Conservation (phyloP, 805 yeast species). For the Candida golubevii region DNA sequence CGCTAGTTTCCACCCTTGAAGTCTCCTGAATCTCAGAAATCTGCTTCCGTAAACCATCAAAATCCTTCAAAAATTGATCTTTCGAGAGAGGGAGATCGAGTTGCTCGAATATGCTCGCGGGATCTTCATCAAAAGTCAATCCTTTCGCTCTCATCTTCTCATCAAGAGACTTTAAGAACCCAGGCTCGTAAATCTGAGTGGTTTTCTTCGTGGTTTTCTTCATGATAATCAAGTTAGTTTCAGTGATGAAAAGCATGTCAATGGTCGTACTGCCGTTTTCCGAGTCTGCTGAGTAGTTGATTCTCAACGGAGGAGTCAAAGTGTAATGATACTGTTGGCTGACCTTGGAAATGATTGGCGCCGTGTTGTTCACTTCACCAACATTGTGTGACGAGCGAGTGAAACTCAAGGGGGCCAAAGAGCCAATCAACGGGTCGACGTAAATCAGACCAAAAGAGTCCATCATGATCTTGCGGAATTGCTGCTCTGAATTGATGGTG, state of each 20-base stretch:
- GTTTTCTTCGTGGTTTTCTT: conserved; percentile 13
- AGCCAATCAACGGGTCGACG: conserved; percentile 38
- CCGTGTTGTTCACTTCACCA: conserved; percentile 16
- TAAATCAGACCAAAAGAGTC: conserved; percentile 33
- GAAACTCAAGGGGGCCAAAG: conserved; percentile 26
- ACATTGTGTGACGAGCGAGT: conserved; percentile 30
- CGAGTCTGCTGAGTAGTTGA: conserved; percentile 9
- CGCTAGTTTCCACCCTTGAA: neutral
- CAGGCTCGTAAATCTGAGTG: conserved; percentile 10
- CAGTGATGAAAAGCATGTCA: conserved; percentile 16
- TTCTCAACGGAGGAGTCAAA: conserved; percentile 16
- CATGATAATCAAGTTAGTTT: conserved; percentile 18
- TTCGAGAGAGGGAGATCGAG: conserved; percentile 10
- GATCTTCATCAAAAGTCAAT: conserved; percentile 15
- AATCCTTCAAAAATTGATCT: conserved; percentile 16
- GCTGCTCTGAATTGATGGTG: conserved; percentile 27
- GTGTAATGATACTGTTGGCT: conserved; percentile 19
- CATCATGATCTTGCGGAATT: conserved; percentile 32
- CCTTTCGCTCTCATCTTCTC: conserved; percentile 16
- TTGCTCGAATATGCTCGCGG: conserved; percentile 9
- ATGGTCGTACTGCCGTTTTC: conserved; percentile 12
- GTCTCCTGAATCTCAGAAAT: conserved; percentile 8
- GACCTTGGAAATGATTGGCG: conserved; percentile 16
- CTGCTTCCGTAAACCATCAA: conserved; percentile 12
- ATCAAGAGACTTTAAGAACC: conserved; percentile 14